A percentile compares a stretch with the other conserved stretches of the same genome.
These are phyloP conservation scores for Pythium vanterpoolii DNA, from an alignment of 352 stramenopile genomes.

Conservation along the genomic window DNA sequence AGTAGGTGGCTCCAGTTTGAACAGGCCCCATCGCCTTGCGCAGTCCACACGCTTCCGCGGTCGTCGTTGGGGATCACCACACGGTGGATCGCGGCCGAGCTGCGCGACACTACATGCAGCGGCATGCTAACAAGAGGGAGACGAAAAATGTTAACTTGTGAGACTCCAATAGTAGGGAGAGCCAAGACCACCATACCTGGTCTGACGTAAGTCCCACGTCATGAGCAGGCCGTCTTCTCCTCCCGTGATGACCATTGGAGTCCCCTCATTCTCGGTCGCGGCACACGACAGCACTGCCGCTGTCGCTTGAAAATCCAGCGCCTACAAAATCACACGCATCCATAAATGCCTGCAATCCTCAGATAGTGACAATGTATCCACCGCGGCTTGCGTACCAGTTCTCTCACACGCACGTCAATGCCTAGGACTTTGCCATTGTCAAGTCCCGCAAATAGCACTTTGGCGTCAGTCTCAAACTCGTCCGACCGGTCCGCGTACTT, in stretches of 20 bases:
- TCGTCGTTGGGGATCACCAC: slow-evolving; percentile 23
- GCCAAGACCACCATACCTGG: slow-evolving; percentile 24
- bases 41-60: slow-evolving; percentile 41
- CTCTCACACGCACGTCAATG: slow-evolving; percentile 51
- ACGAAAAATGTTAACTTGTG: neutral
- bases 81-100: slow-evolving; percentile 43
- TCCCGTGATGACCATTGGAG: slow-evolving; percentile 48
- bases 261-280: slow-evolving; percentile 1
- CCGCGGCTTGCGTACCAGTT: slow-evolving; percentile 29
- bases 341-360: neutral
- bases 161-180: neutral
- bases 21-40: slow-evolving; percentile 52
- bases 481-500: slow-evolving; percentile 16
- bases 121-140: slow-evolving; percentile 29
- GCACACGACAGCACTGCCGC: slow-evolving; percentile 15
- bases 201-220: slow-evolving; percentile 60
- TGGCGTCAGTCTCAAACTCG: slow-evolving; percentile 59
- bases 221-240: slow-evolving; percentile 59
- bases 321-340: slow-evolving; percentile 8
- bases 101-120: slow-evolving; percentile 50
- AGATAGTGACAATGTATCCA: neutral
- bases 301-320: slow-evolving; percentile 1
- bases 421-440: slow-evolving; percentile 57
- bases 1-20: slow-evolving; percentile 47
- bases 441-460: slow-evolving; percentile 59